Evolutionary conservation across 768 basidiomycete species (phyloP).

Genomic region (Symmetrospora coprosmae): DNA sequence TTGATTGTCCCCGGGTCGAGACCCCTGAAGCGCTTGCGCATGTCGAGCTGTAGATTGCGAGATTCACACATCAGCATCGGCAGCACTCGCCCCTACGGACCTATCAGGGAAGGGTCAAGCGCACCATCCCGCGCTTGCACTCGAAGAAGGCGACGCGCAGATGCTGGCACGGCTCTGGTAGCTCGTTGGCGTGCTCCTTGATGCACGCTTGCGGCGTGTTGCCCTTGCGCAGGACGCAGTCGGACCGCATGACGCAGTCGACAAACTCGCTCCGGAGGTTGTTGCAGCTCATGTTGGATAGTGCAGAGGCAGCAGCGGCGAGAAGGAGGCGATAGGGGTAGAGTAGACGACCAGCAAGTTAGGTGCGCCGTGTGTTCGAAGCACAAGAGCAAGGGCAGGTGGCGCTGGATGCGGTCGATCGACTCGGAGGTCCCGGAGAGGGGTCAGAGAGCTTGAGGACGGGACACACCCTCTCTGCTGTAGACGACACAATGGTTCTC

Average conservation of each 20-base stretch:
- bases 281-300: conserved; percentile 50
- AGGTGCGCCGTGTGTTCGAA: too few relatives aligned
- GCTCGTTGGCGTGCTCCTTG: conserved; percentile 54
- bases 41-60: conserved; percentile 13
- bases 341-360: too few relatives aligned
- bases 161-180: conserved; percentile 66
- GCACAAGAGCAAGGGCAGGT: too few relatives aligned
- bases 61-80: not conserved
- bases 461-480: too few relatives aligned
- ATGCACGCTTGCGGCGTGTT: conserved; percentile 64
- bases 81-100: not conserved
- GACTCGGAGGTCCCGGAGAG: too few relatives aligned
- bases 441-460: too few relatives aligned
- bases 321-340: too few relatives aligned
- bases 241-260: conserved; percentile 66
- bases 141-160: conserved; percentile 71
- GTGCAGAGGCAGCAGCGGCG: too few relatives aligned
- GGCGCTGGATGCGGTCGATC: too few relatives aligned
- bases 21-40: conserved; percentile 22
- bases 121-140: conserved; percentile 55
- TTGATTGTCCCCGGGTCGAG: conserved; percentile 10
- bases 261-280: conserved; percentile 63
- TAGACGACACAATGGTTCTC: too few relatives aligned
- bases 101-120: not conserved
- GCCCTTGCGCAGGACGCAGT: conserved; percentile 69